A percentile compares a stretch with the other conserved stretches of the same genome.
Evolutionary conservation across 2,329 filamentous ascomycete species (phyloP).

Genomic region (Huntiella decipiens): DNA sequence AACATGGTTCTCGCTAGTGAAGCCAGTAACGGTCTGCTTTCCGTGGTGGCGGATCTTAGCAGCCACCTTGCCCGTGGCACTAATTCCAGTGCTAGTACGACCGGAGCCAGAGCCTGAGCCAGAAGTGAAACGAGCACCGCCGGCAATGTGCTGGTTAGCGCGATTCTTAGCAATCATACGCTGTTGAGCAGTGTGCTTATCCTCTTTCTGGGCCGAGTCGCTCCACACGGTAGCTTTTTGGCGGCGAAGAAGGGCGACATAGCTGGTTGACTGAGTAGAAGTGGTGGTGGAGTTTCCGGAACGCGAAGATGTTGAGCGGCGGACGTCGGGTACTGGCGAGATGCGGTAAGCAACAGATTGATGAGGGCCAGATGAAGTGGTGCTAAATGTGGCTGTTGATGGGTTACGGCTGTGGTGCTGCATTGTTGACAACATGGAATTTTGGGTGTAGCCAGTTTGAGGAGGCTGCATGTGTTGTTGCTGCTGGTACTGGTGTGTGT

Average conservation of each 20-base stretch:
- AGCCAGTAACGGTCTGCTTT: slow-evolving; percentile 60
- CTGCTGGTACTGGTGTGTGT: slow-evolving; percentile 3
- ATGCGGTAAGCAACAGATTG: slow-evolving; percentile 38
- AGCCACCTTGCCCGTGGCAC: slow-evolving; percentile 44
- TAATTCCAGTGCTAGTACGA: slow-evolving; percentile 44
- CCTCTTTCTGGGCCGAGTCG: slow-evolving; percentile 80
- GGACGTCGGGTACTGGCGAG: slow-evolving; percentile 37
- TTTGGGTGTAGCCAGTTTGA: slow-evolving; percentile 15
- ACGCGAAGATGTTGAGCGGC: slow-evolving; percentile 64
- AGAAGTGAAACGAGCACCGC: slow-evolving; percentile 28
- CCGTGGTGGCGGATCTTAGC: slow-evolving; percentile 81
- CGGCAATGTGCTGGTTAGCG: slow-evolving; percentile 66
- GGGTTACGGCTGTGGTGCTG: slow-evolving; percentile 34
- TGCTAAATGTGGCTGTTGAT: slow-evolving; percentile 50
- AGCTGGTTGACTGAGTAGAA: slow-evolving; percentile 41
- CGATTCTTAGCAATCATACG: slow-evolving; percentile 75
- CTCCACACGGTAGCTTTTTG: slow-evolving; percentile 99
- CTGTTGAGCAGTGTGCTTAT: slow-evolving; percentile 63
- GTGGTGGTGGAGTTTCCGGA: slow-evolving; percentile 33
- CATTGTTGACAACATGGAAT: slow-evolving; percentile 13
- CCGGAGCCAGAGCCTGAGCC: slow-evolving; percentile 22
- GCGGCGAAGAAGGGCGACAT: slow-evolving; percentile 87
- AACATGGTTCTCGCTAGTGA: slow-evolving; percentile 57
- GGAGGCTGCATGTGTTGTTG: slow-evolving; percentile 7
- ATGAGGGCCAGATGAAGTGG: slow-evolving; percentile 43